These are phyloP conservation scores for Magnusiomyces suaveolens DNA, from an alignment of 1,139 yeast genomes.

Conservation along the genomic window DNA sequence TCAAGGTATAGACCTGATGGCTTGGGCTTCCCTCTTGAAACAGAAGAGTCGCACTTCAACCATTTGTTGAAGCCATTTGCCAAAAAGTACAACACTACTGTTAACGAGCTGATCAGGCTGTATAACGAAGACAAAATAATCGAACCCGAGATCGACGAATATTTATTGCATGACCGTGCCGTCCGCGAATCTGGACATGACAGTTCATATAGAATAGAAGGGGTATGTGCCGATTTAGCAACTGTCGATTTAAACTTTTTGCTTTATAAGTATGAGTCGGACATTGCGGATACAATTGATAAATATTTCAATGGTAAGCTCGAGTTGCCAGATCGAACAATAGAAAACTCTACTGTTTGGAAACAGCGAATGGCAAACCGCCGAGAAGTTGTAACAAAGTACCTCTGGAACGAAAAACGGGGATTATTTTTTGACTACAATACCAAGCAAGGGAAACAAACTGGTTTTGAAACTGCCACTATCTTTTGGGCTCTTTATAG, in stretches of 20 bases:
- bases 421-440: slow-evolving; percentile 83
- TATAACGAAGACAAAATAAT: slow-evolving; percentile 58
- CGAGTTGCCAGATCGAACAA: slow-evolving; percentile 32
- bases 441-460: slow-evolving; percentile 45
- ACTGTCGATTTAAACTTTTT: slow-evolving; percentile 84
- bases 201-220: slow-evolving; percentile 83
- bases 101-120: slow-evolving; percentile 59
- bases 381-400: slow-evolving; percentile 49
- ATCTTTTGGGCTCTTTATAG: slow-evolving; percentile 93
- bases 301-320: slow-evolving; percentile 47
- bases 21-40: slow-evolving; percentile 88
- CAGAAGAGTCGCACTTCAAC: slow-evolving; percentile 83
- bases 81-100: slow-evolving; percentile 48
- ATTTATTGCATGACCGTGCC: slow-evolving; percentile 86
- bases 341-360: slow-evolving; percentile 55
- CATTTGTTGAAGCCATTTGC: slow-evolving; percentile 63
- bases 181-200: slow-evolving; percentile 97
- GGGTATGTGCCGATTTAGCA: slow-evolving; percentile 79
- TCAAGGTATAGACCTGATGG: slow-evolving; percentile 92
- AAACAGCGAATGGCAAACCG: slow-evolving; percentile 45
- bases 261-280: slow-evolving; percentile 81
- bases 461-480: slow-evolving; percentile 77
- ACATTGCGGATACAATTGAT: slow-evolving; percentile 60
- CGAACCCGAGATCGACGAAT: slow-evolving; percentile 79
- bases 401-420: slow-evolving; percentile 75